Evolutionary conservation across 2,329 filamentous ascomycete species (phyloP).

Genomic region (Hypoxylon sp.): DNA sequence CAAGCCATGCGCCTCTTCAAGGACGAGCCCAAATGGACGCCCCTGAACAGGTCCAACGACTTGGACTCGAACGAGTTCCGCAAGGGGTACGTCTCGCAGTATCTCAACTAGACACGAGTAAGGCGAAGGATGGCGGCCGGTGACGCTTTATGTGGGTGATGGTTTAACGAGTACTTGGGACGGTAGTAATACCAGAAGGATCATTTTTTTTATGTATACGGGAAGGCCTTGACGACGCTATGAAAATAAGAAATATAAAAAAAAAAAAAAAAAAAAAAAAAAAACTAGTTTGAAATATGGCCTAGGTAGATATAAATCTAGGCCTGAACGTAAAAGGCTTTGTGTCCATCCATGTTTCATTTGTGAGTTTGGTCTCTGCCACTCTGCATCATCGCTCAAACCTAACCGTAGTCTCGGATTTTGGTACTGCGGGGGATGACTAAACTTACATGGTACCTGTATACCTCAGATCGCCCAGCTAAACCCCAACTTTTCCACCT

Average conservation of each 20-base stretch:
- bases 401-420: slow-evolving; percentile 10
- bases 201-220: slow-evolving; percentile 16
- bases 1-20: slow-evolving; percentile 97
- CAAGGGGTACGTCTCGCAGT: slow-evolving; percentile 74
- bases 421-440: slow-evolving; percentile 29
- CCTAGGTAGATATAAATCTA: not conserved
- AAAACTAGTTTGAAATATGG: too few species aligned
- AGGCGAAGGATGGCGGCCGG: not conserved
- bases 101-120: slow-evolving; percentile 33
- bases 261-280: too few species aligned
- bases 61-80: slow-evolving; percentile 82
- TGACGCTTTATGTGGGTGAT: slow-evolving; percentile 1
- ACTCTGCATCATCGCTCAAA: not conserved
- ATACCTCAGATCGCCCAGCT: slow-evolving; percentile 22
- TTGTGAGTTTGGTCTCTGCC: not conserved
- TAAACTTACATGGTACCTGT: slow-evolving; percentile 2
- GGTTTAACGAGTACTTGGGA: slow-evolving; percentile 11
- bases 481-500: slow-evolving; percentile 17
- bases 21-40: slow-evolving; percentile 98
- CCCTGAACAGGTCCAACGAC: slow-evolving; percentile 80
- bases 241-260: slow-evolving; percentile 10
- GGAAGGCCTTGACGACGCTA: slow-evolving; percentile 9
- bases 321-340: too few species aligned
- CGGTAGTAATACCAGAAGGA: slow-evolving; percentile 20
- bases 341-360: too few species aligned